These are phyloP conservation scores for Eimeria praecox DNA, from an alignment of 169 alveolate genomes.

Conservation along the genomic window DNA sequence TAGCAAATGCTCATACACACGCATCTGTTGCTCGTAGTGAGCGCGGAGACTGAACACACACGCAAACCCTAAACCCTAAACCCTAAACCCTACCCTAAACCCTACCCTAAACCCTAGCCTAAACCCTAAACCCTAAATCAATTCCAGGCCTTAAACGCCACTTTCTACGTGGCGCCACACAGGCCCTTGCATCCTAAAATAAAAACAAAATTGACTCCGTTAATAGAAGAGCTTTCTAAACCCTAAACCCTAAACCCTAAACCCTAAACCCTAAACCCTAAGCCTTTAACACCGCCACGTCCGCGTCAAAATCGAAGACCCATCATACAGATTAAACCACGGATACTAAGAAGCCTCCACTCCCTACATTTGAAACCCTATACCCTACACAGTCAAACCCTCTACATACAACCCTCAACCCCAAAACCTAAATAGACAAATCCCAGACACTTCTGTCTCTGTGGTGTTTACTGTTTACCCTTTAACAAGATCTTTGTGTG, in stretches of 20 bases:
- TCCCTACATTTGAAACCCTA: background rate
- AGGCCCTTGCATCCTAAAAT: background rate
- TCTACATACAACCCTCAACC: background rate
- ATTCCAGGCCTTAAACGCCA: no score
- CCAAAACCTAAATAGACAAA: background rate
- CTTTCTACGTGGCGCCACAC: no score
- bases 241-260: conserved; percentile 14
- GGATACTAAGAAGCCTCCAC: no score
- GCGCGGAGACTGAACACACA: conserved; percentile 82
- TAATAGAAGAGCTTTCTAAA: no score
- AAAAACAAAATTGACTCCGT: background rate
- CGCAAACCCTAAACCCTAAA: conserved; percentile 2
- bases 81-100: background rate
- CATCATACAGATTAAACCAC: no score
- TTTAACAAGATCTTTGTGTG: conserved; percentile 83
- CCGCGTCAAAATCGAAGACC: no score
- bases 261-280: background rate
- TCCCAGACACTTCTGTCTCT: no score
- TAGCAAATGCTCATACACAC: background rate
- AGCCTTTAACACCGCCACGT: background rate
- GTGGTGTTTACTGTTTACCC: conserved; percentile 56
- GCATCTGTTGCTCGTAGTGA: conserved; percentile 83
- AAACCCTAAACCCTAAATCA: background rate
- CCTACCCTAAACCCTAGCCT: background rate
- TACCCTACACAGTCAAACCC: background rate